Conservation (phyloP, 2,329 filamentous ascomycete species). For the Neonectria ditissima region DNA sequence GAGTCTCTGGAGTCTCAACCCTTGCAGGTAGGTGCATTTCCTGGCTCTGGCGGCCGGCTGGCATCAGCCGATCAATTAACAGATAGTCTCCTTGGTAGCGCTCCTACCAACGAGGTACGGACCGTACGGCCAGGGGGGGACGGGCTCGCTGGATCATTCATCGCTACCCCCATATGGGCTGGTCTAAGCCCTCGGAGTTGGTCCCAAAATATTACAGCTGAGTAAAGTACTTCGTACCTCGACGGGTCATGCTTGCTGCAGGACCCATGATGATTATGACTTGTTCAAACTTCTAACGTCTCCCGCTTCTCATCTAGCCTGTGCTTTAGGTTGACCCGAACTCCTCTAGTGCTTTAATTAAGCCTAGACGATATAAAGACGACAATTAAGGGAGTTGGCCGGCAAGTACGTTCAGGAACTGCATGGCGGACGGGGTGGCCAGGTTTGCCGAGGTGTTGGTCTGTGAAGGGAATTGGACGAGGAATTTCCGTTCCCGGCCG, state of each 20-base stretch:
- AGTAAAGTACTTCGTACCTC: no score
- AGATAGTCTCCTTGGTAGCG: conserved; percentile 9
- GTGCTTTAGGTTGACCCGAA: conserved; percentile 35
- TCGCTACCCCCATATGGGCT: conserved; percentile 13
- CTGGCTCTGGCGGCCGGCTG: conserved; percentile 23
- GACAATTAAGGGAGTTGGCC: conserved; percentile 13
- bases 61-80: conserved; percentile 22
- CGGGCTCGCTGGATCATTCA: conserved; percentile 19
- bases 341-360: conserved; percentile 29
- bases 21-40: conserved; percentile 28
- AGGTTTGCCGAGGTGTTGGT: conserved; percentile 1
- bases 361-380: conserved; percentile 21
- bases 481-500: conserved; percentile 8
- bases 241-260: conserved; percentile 27
- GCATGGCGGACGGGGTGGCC: background rate
- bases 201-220: conserved; percentile 25
- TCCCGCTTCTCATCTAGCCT: conserved; percentile 32
- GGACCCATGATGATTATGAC: conserved; percentile 18
- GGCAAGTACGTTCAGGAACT: conserved; percentile 4
- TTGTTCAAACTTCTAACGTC: conserved; percentile 23
- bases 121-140: conserved; percentile 22
- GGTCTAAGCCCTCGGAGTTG: conserved; percentile 30
- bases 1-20: conserved; percentile 17
- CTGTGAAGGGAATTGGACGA: conserved; percentile 1
- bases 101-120: conserved; percentile 28